Evolutionary conservation across 1,139 yeast species (phyloP).

Genomic region (Pneumocystis canis): DNA sequence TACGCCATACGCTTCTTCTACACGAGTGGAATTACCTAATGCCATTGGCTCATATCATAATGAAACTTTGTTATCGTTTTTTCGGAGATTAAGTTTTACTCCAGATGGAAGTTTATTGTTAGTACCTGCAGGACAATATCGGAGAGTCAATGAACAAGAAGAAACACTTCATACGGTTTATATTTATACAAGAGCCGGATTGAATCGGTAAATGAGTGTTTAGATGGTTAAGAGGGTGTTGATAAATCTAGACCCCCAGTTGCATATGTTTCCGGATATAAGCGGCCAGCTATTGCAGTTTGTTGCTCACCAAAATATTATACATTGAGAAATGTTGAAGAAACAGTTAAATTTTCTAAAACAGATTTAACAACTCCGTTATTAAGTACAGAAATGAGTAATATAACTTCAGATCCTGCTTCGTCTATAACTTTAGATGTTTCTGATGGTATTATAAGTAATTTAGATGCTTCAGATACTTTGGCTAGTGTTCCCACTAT

Average conservation of each 20-base stretch:
- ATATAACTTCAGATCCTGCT: slow-evolving; percentile 5
- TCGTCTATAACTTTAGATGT: slow-evolving; percentile 1
- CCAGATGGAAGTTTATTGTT: slow-evolving; percentile 77
- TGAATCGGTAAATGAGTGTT: slow-evolving; percentile 29
- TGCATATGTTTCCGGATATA: slow-evolving; percentile 62
- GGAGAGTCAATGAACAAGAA: slow-evolving; percentile 19
- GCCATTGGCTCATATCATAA: slow-evolving; percentile 46
- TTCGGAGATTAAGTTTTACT: slow-evolving; percentile 68
- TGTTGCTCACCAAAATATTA: slow-evolving; percentile 60
- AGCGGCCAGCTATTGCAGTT: slow-evolving; percentile 72
- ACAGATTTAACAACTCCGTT: slow-evolving; percentile 5
- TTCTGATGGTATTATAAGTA: slow-evolving; percentile 4
- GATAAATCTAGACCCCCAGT: slow-evolving; percentile 36
- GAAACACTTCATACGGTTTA: slow-evolving; percentile 52
- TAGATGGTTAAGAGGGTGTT: background rate
- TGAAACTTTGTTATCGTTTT: slow-evolving; percentile 78
- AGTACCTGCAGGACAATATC: slow-evolving; percentile 69
- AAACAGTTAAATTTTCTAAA: background rate
- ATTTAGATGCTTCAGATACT: slow-evolving; percentile 2
- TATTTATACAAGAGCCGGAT: slow-evolving; percentile 55
- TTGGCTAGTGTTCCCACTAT: background rate
- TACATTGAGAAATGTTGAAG: slow-evolving; percentile 23
- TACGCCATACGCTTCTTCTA: slow-evolving; percentile 28
- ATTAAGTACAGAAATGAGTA: slow-evolving; percentile 11
- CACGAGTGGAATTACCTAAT: slow-evolving; percentile 7